phyloP scores from a whole-genome alignment of 2,329 filamentous ascomycete species.

The Leptographium radiaticola region DNA sequence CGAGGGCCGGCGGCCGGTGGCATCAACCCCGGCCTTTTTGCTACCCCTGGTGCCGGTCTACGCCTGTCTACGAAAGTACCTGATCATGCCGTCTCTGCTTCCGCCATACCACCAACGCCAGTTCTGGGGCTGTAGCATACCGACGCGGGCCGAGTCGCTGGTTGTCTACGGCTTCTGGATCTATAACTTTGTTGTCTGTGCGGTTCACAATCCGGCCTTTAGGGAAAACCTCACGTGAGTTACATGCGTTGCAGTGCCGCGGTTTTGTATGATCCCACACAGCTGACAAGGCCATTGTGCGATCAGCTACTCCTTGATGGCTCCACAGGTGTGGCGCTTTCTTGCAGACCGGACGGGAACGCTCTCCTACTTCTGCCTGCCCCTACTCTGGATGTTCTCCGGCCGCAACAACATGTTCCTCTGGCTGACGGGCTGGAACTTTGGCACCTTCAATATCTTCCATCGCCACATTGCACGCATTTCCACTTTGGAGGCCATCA shows the following conservation, averaged over 20 bases:
- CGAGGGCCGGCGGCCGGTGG: not conserved
- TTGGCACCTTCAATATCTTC: slow-evolving; percentile 51
- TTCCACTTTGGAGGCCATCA: slow-evolving; percentile 44
- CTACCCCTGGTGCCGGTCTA: not conserved
- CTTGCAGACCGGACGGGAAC: slow-evolving; percentile 12
- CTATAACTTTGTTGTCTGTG: slow-evolving; percentile 6
- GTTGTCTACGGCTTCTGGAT: not conserved
- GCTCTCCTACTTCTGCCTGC: slow-evolving; percentile 9
- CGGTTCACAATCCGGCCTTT: not conserved
- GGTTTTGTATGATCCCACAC: not conserved
- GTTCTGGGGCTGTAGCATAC: slow-evolving; percentile 4
- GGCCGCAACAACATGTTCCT: slow-evolving; percentile 53
- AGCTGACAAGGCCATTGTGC: not conserved
- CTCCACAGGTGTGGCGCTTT: slow-evolving; percentile 9
- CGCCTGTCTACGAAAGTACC: not conserved
- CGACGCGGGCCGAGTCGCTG: slow-evolving; percentile 1
- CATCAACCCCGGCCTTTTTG: not conserved
- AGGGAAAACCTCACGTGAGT: slow-evolving; percentile 5
- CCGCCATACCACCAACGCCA: not conserved
- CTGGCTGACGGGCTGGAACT: slow-evolving; percentile 57
- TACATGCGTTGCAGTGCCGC: not conserved
- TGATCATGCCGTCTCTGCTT: slow-evolving; percentile 2
- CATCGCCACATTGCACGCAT: slow-evolving; percentile 54
- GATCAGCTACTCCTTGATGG: not conserved
- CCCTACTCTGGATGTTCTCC: slow-evolving; percentile 33